phyloP scores from a whole-genome alignment of 2,329 filamentous ascomycete species.

The Alternaria sp. region DNA sequence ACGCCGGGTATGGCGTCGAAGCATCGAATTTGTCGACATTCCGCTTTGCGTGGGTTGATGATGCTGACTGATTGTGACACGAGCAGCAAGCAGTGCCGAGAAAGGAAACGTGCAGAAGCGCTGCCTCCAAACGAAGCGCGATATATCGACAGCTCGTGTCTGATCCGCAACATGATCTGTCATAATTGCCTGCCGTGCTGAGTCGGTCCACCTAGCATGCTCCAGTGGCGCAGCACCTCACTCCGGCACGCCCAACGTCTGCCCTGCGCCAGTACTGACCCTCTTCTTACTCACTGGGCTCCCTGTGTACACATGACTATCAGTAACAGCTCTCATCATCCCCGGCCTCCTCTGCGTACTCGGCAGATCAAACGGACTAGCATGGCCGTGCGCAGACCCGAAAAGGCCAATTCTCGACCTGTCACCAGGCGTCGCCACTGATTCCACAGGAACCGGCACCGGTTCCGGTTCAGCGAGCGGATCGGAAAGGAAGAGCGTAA shows the following conservation, averaged over 20 bases:
- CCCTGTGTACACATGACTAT: slow-evolving; percentile 30
- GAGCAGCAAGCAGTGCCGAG: neutral
- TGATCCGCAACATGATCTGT: neutral
- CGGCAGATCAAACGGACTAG: slow-evolving; percentile 47
- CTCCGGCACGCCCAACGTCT: neutral
- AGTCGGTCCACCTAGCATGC: neutral
- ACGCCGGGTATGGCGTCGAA: neutral
- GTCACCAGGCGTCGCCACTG: slow-evolving; percentile 41
- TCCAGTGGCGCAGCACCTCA: neutral
- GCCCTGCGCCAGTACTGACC: neutral
- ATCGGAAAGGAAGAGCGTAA: slow-evolving; percentile 58
- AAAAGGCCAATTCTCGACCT: slow-evolving; percentile 28
- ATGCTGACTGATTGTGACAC: slow-evolving; percentile 14
- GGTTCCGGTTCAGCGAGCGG: slow-evolving; percentile 46
- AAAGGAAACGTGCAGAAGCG: neutral
- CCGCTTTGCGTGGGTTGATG: slow-evolving; percentile 9
- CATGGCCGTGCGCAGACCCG: slow-evolving; percentile 33
- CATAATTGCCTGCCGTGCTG: neutral
- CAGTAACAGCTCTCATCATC: slow-evolving; percentile 26
- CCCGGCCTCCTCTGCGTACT: slow-evolving; percentile 32
- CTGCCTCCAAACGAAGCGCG: neutral
- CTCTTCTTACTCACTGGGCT: slow-evolving; percentile 37
- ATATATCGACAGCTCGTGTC: neutral
- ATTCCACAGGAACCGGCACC: slow-evolving; percentile 18
- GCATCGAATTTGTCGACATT: slow-evolving; percentile 1